These are phyloP conservation scores for Rosa chinensis DNA, from an alignment of 306 rosid genomes.

Conservation along the genomic window DNA sequence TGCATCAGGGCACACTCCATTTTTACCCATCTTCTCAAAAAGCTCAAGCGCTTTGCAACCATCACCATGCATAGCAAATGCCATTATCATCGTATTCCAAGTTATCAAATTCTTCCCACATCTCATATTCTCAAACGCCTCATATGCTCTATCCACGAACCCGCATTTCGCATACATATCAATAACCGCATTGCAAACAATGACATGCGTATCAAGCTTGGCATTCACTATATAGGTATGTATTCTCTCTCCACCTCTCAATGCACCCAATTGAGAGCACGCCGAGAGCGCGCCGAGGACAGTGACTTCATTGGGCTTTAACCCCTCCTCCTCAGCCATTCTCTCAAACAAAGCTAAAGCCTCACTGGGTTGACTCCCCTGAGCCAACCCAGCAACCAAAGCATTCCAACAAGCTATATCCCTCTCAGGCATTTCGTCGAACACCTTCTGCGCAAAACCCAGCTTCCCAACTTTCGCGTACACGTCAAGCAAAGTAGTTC, in stretches of 20 bases:
- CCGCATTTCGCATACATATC: slow-evolving; percentile 91
- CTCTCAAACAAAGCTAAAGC: slow-evolving; percentile 61
- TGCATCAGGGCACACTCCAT: slow-evolving; percentile 46
- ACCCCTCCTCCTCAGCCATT: slow-evolving; percentile 56
- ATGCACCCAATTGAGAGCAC: slow-evolving; percentile 86
- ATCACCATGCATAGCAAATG: slow-evolving; percentile 74
- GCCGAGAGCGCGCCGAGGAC: slow-evolving; percentile 74
- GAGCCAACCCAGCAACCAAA: slow-evolving; percentile 77
- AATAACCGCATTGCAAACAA: slow-evolving; percentile 82
- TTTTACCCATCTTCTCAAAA: slow-evolving; percentile 48
- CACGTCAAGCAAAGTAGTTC: slow-evolving; percentile 73
- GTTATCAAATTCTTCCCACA: slow-evolving; percentile 61
- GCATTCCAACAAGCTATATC: slow-evolving; percentile 89
- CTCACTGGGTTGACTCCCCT: slow-evolving; percentile 63
- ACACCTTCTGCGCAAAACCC: slow-evolving; percentile 62
- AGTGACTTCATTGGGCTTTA: slow-evolving; percentile 74
- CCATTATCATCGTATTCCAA: slow-evolving; percentile 91
- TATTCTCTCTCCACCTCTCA: slow-evolving; percentile 53
- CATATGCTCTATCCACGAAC: slow-evolving; percentile 59
- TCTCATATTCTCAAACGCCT: slow-evolving; percentile 60
- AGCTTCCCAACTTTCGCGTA: slow-evolving; percentile 68
- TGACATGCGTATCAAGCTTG: slow-evolving; percentile 53
- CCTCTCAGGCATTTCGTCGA: slow-evolving; percentile 60
- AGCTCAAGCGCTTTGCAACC: slow-evolving; percentile 61
- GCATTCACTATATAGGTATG: slow-evolving; percentile 48